Conservation (phyloP, 2,329 filamentous ascomycete species). For the Allantophomopsis cytisporea region DNA sequence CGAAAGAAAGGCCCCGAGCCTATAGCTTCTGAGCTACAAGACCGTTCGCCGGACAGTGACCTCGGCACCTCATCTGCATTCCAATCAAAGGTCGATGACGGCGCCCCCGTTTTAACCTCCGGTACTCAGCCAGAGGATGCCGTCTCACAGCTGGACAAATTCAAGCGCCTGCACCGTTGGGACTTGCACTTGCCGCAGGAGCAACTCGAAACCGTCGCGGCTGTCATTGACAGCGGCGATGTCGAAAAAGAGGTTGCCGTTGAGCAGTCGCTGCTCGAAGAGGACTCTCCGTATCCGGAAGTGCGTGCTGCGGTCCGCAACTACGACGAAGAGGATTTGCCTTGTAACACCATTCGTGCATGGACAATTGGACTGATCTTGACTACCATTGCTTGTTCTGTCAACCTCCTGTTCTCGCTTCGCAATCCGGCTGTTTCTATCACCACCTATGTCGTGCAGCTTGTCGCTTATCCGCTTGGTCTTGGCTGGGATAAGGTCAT, state of each 20-base stretch:
- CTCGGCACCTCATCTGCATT: too few relatives aligned
- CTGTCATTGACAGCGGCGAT: slow-evolving; percentile 5
- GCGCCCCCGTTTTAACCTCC: too few relatives aligned
- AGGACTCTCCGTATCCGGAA: slow-evolving; percentile 51
- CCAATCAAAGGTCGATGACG: too few relatives aligned
- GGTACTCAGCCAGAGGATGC: neutral
- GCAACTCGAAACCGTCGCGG: slow-evolving; percentile 4
- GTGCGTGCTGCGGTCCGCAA: slow-evolving; percentile 43
- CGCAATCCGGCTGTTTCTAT: neutral
- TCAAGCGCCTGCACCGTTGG: neutral
- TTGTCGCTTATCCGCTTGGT: slow-evolving; percentile 29
- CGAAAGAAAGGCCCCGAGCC: too few relatives aligned
- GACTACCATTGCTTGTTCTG: slow-evolving; percentile 5
- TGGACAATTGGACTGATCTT: slow-evolving; percentile 46
- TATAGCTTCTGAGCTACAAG: too few relatives aligned
- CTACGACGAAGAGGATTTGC: slow-evolving; percentile 49
- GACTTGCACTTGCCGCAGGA: slow-evolving; percentile 5
- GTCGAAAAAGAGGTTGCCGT: slow-evolving; percentile 19
- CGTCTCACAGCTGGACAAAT: neutral
- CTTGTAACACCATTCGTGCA: slow-evolving; percentile 53
- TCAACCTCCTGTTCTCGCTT: slow-evolving; percentile 1
- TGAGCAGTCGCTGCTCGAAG: slow-evolving; percentile 26
- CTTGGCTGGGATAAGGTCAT: slow-evolving; percentile 37
- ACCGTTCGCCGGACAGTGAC: too few relatives aligned
- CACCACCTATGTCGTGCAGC: slow-evolving; percentile 11